phyloP scores from a whole-genome alignment of 768 basidiomycete genomes.

The Lentinula edodes region DNA sequence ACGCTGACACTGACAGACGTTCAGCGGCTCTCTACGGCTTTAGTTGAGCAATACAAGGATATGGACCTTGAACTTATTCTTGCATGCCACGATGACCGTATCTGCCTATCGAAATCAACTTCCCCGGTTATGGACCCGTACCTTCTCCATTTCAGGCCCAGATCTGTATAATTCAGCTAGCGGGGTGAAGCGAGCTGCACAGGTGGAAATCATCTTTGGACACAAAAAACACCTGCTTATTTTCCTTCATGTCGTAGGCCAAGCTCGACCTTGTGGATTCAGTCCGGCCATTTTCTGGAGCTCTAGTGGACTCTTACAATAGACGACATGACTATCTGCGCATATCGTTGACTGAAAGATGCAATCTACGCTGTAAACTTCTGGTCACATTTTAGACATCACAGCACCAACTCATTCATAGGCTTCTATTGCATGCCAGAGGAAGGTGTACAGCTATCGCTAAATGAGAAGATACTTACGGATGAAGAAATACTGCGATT shows the following conservation, averaged over 20 bases:
- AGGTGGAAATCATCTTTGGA: background rate
- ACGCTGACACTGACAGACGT: background rate
- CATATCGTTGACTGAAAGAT: conserved; percentile 81
- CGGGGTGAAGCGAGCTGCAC: conserved; percentile 1
- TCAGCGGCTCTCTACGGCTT: background rate
- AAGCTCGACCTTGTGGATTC: conserved; percentile 53
- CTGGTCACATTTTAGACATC: background rate
- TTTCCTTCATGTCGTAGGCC: conserved; percentile 29
- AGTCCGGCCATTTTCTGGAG: conserved; percentile 39
- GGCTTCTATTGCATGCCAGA: conserved; percentile 92
- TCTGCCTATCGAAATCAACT: background rate
- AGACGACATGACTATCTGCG: conserved; percentile 83
- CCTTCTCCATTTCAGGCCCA: background rate
- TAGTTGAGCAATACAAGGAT: background rate
- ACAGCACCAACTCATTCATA: conserved; percentile 21
- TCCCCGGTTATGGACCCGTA: background rate
- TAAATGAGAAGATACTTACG: conserved; percentile 60
- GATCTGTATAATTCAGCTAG: background rate
- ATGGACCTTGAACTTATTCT: background rate
- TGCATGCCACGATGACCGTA: background rate
- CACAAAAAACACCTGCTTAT: background rate
- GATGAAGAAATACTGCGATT: conserved; percentile 73
- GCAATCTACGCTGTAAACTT: conserved; percentile 74
- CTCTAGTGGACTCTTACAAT: conserved; percentile 59
- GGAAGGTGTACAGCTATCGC: conserved; percentile 73